Conservation (phyloP, 2,329 filamentous ascomycete genomes). For the Thelonectria rubi region DNA sequence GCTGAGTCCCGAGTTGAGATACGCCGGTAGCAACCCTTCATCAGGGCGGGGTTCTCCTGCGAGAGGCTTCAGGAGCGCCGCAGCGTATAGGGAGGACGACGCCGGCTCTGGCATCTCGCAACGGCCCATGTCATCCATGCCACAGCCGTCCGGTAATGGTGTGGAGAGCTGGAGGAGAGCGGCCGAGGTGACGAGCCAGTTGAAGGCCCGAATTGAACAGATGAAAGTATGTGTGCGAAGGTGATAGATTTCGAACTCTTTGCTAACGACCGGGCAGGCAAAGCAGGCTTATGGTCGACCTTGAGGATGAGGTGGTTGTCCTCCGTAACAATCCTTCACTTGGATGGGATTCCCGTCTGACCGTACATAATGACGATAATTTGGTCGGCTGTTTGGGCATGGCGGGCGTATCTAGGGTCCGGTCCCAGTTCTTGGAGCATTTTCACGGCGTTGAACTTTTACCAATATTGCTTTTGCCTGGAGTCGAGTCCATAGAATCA, state of each 20-base stretch:
- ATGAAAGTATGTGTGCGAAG: slow-evolving; percentile 76
- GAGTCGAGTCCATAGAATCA: slow-evolving; percentile 36
- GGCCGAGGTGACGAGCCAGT: slow-evolving; percentile 94
- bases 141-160: slow-evolving; percentile 47
- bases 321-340: slow-evolving; percentile 10
- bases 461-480: slow-evolving; percentile 40
- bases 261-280: slow-evolving; percentile 48
- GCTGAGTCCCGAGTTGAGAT: slow-evolving; percentile 64
- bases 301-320: slow-evolving; percentile 26
- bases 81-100: slow-evolving; percentile 48
- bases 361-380: slow-evolving; percentile 39
- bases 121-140: slow-evolving; percentile 49
- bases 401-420: slow-evolving; percentile 35
- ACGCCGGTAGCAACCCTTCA: slow-evolving; percentile 58
- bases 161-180: slow-evolving; percentile 94
- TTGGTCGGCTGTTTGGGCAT: slow-evolving; percentile 34
- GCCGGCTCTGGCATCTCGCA: slow-evolving; percentile 41
- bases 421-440: slow-evolving; percentile 41
- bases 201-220: slow-evolving; percentile 97
- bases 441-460: slow-evolving; percentile 44
- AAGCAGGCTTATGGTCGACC: slow-evolving; percentile 61
- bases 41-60: slow-evolving; percentile 69
- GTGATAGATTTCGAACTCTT: not conserved
- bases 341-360: slow-evolving; percentile 24
- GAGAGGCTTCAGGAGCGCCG: slow-evolving; percentile 58